Evolutionary conservation across 2,329 filamentous ascomycete species (phyloP).

Genomic region (Coniochaeta ligniaria): DNA sequence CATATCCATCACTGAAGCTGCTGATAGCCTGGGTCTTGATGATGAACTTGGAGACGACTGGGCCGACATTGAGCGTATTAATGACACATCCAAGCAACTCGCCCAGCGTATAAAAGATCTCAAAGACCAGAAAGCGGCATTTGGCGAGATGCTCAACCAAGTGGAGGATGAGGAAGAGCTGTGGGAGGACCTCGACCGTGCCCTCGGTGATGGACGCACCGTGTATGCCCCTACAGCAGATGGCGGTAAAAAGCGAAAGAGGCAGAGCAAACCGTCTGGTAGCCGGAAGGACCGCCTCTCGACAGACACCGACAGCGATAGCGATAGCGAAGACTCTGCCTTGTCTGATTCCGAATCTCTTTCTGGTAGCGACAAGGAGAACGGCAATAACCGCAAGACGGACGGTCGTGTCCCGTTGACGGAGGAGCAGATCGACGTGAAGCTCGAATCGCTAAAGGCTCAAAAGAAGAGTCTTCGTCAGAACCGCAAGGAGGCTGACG

Average conservation of each 20-base stretch:
- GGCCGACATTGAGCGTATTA: conserved; percentile 2
- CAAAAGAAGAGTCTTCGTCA: conserved; percentile 12
- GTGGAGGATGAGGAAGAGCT: conserved; percentile 11
- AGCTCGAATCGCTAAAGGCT: conserved; percentile 23
- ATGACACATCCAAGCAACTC: not conserved
- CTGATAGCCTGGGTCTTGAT: conserved; percentile 12
- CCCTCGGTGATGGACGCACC: conserved; percentile 9
- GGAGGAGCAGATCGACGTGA: conserved; percentile 10
- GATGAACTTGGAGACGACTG: conserved; percentile 9
- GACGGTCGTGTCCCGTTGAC: conserved; percentile 6
- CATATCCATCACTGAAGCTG: conserved; percentile 27
- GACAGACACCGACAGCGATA: not conserved
- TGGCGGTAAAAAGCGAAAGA: conserved; percentile 14
- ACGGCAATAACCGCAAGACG: conserved; percentile 5
- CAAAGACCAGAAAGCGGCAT: conserved; percentile 21
- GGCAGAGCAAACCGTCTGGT: conserved; percentile 6
- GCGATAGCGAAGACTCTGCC: conserved; percentile 7
- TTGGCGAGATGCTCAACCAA: conserved; percentile 12
- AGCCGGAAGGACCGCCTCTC: conserved; percentile 9
- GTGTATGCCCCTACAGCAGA: conserved; percentile 10
- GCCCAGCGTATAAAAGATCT: conserved; percentile 16
- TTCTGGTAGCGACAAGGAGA: conserved; percentile 14
- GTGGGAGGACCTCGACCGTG: conserved; percentile 13
- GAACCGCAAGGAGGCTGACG: conserved; percentile 10
- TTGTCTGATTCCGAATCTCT: conserved; percentile 9